These are phyloP conservation scores for Ascocoryne sarcoides DNA, from an alignment of 2,329 filamentous ascomycete species.

Conservation along the genomic window DNA sequence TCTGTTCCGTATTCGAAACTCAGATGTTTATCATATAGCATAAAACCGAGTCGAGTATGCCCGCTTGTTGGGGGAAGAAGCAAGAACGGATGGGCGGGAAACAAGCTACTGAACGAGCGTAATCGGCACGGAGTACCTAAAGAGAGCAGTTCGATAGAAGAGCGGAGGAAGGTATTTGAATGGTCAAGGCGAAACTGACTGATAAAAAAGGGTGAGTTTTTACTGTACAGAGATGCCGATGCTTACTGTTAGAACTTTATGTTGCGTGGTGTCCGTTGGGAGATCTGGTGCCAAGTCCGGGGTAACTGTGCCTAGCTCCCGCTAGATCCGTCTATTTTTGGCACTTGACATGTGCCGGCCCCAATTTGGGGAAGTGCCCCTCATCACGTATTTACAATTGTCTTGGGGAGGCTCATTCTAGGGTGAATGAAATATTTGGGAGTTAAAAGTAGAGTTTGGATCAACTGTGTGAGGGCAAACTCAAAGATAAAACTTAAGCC, in stretches of 20 bases:
- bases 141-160: neutral
- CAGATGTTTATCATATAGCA: too few relatives aligned
- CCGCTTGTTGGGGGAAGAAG: constrained; percentile 14
- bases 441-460: too few relatives aligned
- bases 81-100: neutral
- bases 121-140: constrained; percentile 45
- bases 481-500: too few relatives aligned
- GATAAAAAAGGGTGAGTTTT: neutral
- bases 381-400: too few relatives aligned
- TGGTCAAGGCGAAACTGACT: neutral
- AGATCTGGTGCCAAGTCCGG: neutral
- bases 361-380: too few relatives aligned
- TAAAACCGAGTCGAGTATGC: constrained; percentile 7
- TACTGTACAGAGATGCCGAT: neutral
- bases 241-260: neutral
- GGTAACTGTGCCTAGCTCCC: neutral
- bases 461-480: too few relatives aligned
- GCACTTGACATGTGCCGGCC: too few relatives aligned
- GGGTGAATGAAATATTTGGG: too few relatives aligned
- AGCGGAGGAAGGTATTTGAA: neutral
- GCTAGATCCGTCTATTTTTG: too few relatives aligned
- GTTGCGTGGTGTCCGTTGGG: neutral
- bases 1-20: too few relatives aligned
- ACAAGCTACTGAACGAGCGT: constrained; percentile 36
- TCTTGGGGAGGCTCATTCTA: too few relatives aligned